A percentile compares a stretch with the other conserved stretches of the same genome.
These are phyloP conservation scores for Penicillium mononematosum DNA, from an alignment of 495 filamentous ascomycete genomes.

Conservation along the genomic window DNA sequence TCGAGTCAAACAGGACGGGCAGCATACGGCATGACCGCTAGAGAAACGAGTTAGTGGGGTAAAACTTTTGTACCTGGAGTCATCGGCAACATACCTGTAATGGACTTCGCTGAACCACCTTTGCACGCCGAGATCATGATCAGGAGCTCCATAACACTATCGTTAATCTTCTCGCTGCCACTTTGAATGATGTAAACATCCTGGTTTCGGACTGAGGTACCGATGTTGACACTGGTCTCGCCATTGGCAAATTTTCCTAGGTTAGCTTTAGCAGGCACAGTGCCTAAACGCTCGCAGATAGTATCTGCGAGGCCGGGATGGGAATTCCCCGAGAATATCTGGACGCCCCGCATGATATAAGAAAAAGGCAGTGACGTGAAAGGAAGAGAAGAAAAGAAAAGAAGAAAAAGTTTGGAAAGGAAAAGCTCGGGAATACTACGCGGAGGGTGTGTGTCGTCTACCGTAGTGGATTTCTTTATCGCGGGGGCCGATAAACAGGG, in stretches of 20 bases:
- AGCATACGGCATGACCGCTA: conserved; percentile 84
- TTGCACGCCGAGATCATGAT: conserved; percentile 99
- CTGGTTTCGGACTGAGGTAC: conserved; percentile 92
- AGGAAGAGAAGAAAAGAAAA: conserved; percentile 9
- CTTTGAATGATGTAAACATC: conserved; percentile 99
- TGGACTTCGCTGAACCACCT: conserved; percentile 93
- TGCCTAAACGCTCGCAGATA: conserved; percentile 71
- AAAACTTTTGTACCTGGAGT: not conserved
- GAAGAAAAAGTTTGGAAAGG: conserved; percentile 20
- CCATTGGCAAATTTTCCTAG: conserved; percentile 80
- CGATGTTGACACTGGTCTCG: conserved; percentile 92
- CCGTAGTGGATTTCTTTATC: conserved; percentile 18
- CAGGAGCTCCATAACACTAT: conserved; percentile 96
- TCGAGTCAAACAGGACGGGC: conserved; percentile 35
- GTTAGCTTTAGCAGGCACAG: conserved; percentile 60
- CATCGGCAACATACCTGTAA: conserved; percentile 71
- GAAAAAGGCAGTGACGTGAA: conserved; percentile 17
- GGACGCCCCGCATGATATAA: conserved; percentile 60
- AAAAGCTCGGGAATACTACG: conserved; percentile 22
- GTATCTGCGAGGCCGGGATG: conserved; percentile 67
- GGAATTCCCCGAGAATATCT: conserved; percentile 70
- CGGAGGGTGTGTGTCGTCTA: conserved; percentile 13
- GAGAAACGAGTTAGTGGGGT: conserved; percentile 27
- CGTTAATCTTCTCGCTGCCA: conserved; percentile 94
- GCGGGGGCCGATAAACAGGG: not conserved